These are phyloP conservation scores for Chaetomium sp. DNA, from an alignment of 2,329 filamentous ascomycete genomes.

Conservation along the genomic window DNA sequence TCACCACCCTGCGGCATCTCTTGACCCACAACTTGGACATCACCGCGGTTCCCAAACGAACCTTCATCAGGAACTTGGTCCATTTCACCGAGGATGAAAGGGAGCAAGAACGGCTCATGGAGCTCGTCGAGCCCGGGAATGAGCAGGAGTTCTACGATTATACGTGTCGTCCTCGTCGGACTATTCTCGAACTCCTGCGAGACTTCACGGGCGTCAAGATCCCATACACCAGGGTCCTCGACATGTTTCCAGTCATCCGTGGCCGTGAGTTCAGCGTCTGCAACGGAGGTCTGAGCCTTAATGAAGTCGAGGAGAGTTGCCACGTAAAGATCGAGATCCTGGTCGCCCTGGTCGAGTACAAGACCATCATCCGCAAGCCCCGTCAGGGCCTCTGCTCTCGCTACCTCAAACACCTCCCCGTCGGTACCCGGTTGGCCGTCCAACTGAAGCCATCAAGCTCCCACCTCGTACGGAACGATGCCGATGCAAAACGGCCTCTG, in stretches of 20 bases:
- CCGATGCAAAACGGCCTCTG: constrained; percentile 55
- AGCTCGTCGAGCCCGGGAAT: constrained; percentile 78
- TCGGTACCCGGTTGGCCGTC: constrained; percentile 62
- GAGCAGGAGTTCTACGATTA: constrained; percentile 96
- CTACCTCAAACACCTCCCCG: constrained; percentile 70
- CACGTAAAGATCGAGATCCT: constrained; percentile 65
- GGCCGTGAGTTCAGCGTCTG: constrained; percentile 93
- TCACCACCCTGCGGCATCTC: constrained; percentile 69
- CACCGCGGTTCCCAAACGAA: constrained; percentile 82
- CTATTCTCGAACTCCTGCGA: constrained; percentile 87
- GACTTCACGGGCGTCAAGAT: constrained; percentile 86
- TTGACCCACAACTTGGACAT: constrained; percentile 86
- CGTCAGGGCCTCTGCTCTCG: constrained; percentile 88
- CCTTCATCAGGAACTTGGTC: constrained; percentile 78
- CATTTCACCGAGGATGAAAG: constrained; percentile 71
- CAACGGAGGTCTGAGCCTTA: constrained; percentile 55
- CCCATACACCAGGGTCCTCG: constrained; percentile 70
- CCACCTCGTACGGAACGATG: constrained; percentile 46
- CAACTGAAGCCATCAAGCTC: constrained; percentile 55
- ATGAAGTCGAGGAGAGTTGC: neutral
- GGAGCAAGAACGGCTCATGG: constrained; percentile 78
- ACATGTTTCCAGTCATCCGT: constrained; percentile 79
- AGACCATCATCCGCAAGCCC: constrained; percentile 80
- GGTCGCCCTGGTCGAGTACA: constrained; percentile 87
- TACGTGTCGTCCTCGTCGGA: constrained; percentile 83